Evolutionary conservation across 1,284 basidiomycete species (phyloP).

Genomic region (Volvariella volvacea): DNA sequence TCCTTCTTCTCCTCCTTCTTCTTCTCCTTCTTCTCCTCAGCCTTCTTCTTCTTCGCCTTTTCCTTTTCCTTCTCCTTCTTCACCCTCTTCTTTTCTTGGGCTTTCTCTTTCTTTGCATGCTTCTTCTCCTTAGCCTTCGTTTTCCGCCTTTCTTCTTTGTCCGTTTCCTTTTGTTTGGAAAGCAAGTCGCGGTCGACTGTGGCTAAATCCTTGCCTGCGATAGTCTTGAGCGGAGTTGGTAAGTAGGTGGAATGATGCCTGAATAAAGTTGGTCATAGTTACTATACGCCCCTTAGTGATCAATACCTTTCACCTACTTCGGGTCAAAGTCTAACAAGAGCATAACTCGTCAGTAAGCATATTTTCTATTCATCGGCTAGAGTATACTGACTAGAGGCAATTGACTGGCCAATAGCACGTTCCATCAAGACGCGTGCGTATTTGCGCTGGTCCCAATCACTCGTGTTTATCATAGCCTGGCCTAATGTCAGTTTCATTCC

Average conservation of each 20-base stretch:
- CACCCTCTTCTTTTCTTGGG: constrained; percentile 9
- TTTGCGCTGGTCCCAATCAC: constrained; percentile 31
- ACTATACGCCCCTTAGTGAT: no score
- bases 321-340: constrained; percentile 18
- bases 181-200: no score
- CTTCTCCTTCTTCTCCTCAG: background rate
- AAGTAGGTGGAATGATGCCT: constrained; percentile 17
- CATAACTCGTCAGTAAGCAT: constrained; percentile 5
- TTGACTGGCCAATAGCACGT: constrained; percentile 37
- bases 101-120: background rate
- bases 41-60: background rate
- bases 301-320: constrained; percentile 13
- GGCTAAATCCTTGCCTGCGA: constrained; percentile 19
- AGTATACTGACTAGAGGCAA: constrained; percentile 35
- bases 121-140: constrained; percentile 14
- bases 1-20: background rate
- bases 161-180: no score
- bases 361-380: constrained; percentile 1
- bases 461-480: constrained; percentile 16
- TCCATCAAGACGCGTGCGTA: constrained; percentile 34
- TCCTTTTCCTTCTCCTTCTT: constrained; percentile 7
- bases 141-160: constrained; percentile 16
- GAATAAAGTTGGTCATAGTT: background rate
- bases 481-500: no score
- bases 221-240: constrained; percentile 14